Percentiles rank a stretch among this genome's conserved stretches.
Conservation (phyloP, 2,329 filamentous ascomycete species). For the Apiospora hydei region DNA sequence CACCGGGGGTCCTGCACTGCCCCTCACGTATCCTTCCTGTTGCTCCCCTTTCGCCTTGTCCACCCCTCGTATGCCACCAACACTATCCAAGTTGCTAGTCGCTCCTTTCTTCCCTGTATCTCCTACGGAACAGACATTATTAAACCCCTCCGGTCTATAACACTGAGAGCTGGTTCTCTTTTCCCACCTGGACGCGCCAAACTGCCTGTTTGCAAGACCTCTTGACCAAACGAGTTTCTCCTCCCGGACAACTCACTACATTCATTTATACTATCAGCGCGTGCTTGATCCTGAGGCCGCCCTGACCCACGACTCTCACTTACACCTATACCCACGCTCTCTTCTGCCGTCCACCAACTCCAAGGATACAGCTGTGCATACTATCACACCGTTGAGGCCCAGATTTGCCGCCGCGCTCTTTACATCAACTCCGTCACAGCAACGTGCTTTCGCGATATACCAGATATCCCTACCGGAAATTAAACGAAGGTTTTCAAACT, state of each 20-base stretch:
- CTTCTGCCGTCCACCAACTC: constrained; percentile 26
- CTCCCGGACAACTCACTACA: constrained; percentile 52
- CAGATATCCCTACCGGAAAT: constrained; percentile 41
- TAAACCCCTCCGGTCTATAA: constrained; percentile 53
- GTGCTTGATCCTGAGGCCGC: constrained; percentile 15
- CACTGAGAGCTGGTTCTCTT: constrained; percentile 65
- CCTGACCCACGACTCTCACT: constrained; percentile 32
- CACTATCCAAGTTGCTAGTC: constrained; percentile 52
- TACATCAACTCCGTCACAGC: background rate
- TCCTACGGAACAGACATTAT: constrained; percentile 43
- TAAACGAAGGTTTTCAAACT: constrained; percentile 35
- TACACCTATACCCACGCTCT: constrained; percentile 31
- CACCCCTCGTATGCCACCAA: constrained; percentile 49
- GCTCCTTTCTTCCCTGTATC: constrained; percentile 54
- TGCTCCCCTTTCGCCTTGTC: constrained; percentile 53
- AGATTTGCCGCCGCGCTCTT: constrained; percentile 8
- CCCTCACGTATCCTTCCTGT: constrained; percentile 51
- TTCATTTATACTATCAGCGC: constrained; percentile 41
- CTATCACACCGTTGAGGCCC: background rate
- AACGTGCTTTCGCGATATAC: constrained; percentile 1
- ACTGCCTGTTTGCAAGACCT: constrained; percentile 30
- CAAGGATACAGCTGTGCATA: constrained; percentile 22
- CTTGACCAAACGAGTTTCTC: constrained; percentile 49
- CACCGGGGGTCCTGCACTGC: constrained; percentile 57
- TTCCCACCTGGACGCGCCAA: constrained; percentile 49